Base-by-base conservation (phyloP, 2,329 filamentous ascomycete genomes). In the Fusarium subtropicale region DNA sequence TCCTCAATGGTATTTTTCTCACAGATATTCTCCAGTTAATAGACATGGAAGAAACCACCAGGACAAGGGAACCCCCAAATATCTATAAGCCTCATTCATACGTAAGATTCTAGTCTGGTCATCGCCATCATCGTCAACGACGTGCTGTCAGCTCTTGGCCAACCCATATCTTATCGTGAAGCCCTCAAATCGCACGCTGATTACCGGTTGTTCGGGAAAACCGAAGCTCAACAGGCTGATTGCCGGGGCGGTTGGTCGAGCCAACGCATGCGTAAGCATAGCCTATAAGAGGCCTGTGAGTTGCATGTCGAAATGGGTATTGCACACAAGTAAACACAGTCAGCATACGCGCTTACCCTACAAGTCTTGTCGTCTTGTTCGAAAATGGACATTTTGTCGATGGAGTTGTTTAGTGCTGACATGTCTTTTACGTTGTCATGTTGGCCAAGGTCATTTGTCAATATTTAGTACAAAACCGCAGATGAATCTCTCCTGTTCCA, bases 141-240 rank as follows among this genome's bases (percentile, higher is more conserved):
- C 42, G 13, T 30, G 13, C 7, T 20, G 42, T 20, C n/a, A 46
- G 28, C 44, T 20, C 28, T 46, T 20, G 12, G 12, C 28, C 44
- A 16, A 11, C 12, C 18, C 24, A 30, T 52, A 33, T 28, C 24
- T 52, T 51, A 39, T 30, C 33, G 12, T 18, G 44, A 46, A 31
- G 9, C 28, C 12, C 44, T 46, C 44, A 46, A 31, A 20, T 20
- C 12, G 28, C 34, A n/a, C 22, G 10, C 9, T 41, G 48, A 52
- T 41, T 30, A 41, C 48, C 33, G 48, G 48, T 20, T 52, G 13
- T 52, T 52, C 48, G 48, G 48, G 13, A 52, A 41, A 52, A 22
- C 24, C 12, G 13, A 30, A 52, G 15, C 13, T n/a, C 13, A n/a
- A 41, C 33, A 52, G 48, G 24, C 48, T 52, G 48, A 52, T 52